These are phyloP conservation scores for Aspergillus fischeri DNA, from an alignment of 2,329 filamentous ascomycete species.

Conservation along the genomic window DNA sequence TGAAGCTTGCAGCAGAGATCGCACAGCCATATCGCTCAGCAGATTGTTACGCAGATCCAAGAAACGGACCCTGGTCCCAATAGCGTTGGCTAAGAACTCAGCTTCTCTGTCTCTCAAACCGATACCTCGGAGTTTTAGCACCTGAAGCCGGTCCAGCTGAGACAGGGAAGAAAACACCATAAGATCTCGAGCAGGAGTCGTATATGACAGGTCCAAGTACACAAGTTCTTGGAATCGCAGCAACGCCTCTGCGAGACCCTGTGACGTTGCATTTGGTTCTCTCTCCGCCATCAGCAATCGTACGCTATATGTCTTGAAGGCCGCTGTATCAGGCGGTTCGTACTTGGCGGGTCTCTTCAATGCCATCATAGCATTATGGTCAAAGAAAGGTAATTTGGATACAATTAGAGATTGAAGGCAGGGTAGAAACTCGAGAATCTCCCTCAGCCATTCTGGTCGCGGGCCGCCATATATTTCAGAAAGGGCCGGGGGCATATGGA, in stretches of 20 bases:
- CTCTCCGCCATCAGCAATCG: slow-evolving; percentile 54
- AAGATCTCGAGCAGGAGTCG: slow-evolving; percentile 46
- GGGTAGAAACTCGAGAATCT: slow-evolving; percentile 55
- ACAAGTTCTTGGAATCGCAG: slow-evolving; percentile 51
- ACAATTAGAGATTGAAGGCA: slow-evolving; percentile 58
- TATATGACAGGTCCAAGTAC: slow-evolving; percentile 57
- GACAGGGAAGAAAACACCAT: slow-evolving; percentile 47
- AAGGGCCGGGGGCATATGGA: slow-evolving; percentile 57
- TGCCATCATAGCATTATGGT: slow-evolving; percentile 54
- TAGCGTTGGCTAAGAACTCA: slow-evolving; percentile 48
- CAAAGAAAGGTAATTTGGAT: slow-evolving; percentile 57
- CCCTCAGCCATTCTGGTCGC: slow-evolving; percentile 55
- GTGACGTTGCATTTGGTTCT: slow-evolving; percentile 57
- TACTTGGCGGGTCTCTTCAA: slow-evolving; percentile 33
- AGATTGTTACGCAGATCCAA: slow-evolving; percentile 56
- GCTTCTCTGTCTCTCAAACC: slow-evolving; percentile 52
- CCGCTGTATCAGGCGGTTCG: slow-evolving; percentile 1
- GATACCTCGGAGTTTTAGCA: slow-evolving; percentile 54
- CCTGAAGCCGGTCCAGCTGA: slow-evolving; percentile 48
- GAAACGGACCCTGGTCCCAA: slow-evolving; percentile 51
- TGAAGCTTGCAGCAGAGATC: slow-evolving; percentile 50
- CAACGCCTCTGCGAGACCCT: slow-evolving; percentile 50
- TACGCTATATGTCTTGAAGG: slow-evolving; percentile 40
- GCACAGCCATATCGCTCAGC: slow-evolving; percentile 53
- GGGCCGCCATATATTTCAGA: slow-evolving; percentile 59